Conservation (phyloP, 1,284 basidiomycete genomes). For the Lentinula novae-zelandiae region DNA sequence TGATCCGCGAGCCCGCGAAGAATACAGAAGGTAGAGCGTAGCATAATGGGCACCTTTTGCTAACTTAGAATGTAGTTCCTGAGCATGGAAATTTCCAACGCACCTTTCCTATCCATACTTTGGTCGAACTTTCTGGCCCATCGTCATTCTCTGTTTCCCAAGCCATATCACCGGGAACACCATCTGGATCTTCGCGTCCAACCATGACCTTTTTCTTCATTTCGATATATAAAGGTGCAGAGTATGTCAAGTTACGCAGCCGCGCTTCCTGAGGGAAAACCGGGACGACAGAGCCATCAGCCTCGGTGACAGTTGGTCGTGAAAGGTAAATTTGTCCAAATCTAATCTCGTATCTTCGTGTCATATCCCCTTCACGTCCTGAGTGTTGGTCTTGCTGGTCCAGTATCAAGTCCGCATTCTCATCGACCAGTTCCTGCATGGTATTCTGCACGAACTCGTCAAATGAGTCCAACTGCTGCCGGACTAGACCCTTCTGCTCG, state of each 20-base stretch:
- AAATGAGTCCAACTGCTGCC: constrained; percentile 97
- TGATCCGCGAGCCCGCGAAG: constrained; percentile 78
- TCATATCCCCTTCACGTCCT: constrained; percentile 75
- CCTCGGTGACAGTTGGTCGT: constrained; percentile 91
- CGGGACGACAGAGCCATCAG: constrained; percentile 90
- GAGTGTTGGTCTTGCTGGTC: constrained; percentile 97
- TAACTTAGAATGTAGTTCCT: constrained; percentile 3
- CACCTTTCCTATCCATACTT: constrained; percentile 96
- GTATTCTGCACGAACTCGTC: constrained; percentile 99
- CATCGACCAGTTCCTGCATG: constrained; percentile 99
- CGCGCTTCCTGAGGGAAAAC: constrained; percentile 98
- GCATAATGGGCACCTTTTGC: constrained; percentile 88
- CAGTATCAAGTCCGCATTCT: constrained; percentile 89
- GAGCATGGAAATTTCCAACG: constrained; percentile 22
- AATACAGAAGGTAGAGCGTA: constrained; percentile 94
- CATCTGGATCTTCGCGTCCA: constrained; percentile 80
- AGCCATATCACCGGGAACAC: constrained; percentile 74
- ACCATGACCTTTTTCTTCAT: constrained; percentile 86
- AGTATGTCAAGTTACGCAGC: constrained; percentile 92
- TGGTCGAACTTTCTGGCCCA: constrained; percentile 62
- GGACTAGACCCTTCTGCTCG: constrained; percentile 94
- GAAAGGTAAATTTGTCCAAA: constrained; percentile 99
- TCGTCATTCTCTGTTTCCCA: constrained; percentile 81
- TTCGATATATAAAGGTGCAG: constrained; percentile 94
- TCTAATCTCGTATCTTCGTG: constrained; percentile 94